A percentile compares a stretch with the other conserved stretches of the same genome.
phyloP scores from a whole-genome alignment of 2,329 filamentous ascomycete species.

The Plectosphaerella plurivora region DNA sequence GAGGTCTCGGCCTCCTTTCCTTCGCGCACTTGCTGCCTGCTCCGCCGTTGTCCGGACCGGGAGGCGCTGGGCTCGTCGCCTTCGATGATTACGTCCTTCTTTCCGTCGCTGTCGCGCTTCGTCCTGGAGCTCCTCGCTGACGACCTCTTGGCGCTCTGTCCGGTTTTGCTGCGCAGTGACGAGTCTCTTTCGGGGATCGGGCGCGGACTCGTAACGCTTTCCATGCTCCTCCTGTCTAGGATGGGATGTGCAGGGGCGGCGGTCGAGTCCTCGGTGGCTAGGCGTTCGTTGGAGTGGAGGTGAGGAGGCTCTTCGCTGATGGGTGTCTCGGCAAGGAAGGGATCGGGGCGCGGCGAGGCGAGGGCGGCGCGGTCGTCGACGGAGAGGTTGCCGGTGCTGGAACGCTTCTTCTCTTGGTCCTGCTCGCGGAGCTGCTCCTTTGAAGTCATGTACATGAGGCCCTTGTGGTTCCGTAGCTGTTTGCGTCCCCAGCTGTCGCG shows the following conservation, averaged over 20 bases:
- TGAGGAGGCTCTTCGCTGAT: constrained; percentile 50
- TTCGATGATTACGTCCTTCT: constrained; percentile 38
- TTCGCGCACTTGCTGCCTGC: constrained; percentile 10
- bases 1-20: not conserved
- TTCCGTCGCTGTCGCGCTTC: constrained; percentile 40
- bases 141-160: constrained; percentile 46
- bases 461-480: constrained; percentile 45
- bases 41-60: constrained; percentile 2
- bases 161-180: constrained; percentile 54
- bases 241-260: not conserved
- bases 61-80: constrained; percentile 23
- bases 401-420: constrained; percentile 57
- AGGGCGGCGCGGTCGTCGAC: constrained; percentile 26
- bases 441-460: constrained; percentile 70
- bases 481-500: constrained; percentile 61
- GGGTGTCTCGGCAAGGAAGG: constrained; percentile 46
- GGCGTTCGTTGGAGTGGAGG: not conserved
- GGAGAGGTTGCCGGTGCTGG: constrained; percentile 36
- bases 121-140: constrained; percentile 45
- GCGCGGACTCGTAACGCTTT: constrained; percentile 35
- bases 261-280: constrained; percentile 2
- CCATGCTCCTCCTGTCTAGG: constrained; percentile 11
- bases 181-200: constrained; percentile 65
- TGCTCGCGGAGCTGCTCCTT: constrained; percentile 61
- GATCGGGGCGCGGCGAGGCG: constrained; percentile 34